Conservation (phyloP, 441 rosid genomes). For the Corymbia citriodora region DNA sequence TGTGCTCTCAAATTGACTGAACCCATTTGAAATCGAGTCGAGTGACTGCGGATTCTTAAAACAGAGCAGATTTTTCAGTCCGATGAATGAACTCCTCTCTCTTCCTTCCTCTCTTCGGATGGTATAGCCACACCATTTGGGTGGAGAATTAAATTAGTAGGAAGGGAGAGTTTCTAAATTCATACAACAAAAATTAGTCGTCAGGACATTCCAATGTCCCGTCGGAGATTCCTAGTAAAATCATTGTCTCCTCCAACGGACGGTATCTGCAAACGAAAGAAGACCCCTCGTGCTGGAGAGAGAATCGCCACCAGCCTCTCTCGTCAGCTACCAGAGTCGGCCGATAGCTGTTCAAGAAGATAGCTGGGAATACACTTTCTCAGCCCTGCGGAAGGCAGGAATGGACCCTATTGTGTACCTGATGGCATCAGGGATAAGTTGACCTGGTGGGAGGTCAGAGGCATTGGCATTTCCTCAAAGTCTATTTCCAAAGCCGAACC, state of each 20-base stretch:
- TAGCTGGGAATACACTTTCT: background rate
- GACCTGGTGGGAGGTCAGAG: too few species aligned
- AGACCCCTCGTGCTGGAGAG: background rate
- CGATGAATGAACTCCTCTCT: background rate
- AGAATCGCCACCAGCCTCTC: background rate
- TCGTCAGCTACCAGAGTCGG: background rate
- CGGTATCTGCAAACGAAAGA: background rate
- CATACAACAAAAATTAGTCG: background rate
- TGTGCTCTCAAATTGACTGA: background rate
- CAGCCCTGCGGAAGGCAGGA: background rate
- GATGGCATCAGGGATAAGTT: too few species aligned
- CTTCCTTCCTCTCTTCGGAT: background rate
- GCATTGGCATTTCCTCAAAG: too few species aligned
- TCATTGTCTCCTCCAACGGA: background rate
- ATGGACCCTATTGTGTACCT: too few species aligned
- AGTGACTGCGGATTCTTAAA: background rate
- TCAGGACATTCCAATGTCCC: background rate
- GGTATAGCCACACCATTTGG: background rate
- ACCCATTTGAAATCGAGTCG: background rate
- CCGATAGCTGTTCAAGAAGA: background rate
- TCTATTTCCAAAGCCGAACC: too few species aligned
- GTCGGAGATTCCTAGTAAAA: background rate
- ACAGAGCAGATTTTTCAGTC: background rate
- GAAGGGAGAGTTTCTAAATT: background rate
- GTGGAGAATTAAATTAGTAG: background rate